Evolutionary conservation across 2,329 filamentous ascomycete genomes (phyloP), one percentile per base, ranked within the genome.

Genomic region (Stachybotrys chlorohalonatus): DNA sequence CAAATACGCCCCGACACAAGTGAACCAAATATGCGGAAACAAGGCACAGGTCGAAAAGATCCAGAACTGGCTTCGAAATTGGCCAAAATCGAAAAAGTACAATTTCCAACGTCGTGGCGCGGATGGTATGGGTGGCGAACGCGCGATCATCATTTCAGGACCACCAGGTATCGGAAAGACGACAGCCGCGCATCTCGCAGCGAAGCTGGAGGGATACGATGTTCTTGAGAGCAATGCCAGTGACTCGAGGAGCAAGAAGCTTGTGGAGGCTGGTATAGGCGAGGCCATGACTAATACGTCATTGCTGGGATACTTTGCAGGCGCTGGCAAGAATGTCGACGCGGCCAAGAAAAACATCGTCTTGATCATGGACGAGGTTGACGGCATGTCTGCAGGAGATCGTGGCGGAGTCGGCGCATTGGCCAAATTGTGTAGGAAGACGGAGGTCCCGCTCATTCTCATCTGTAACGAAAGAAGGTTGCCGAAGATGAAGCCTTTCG

Each of bases 401-500:
- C 86, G 94, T 57, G 94, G 94, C 60, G 94, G 94, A 69, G 94
- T 99, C 51, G 94, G 92, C 52, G 94, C 94, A 32, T 78, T 99
- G 55, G 93, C 94, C 55, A 90, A 94, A 56, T 87, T 96, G 53
- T 96, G 93, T 78, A 96, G 89, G 74, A 96, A 95, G 77, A 94
- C 92, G 0, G 85, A 94, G 62, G 85, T 99, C 30, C 94, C 94
- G 1, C 86, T 99, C 68, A 97, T 99, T 62, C 80, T 99, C 54
- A 97, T 99, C 62, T 99, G 94, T 80, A 99, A 99, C 69, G 94
- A 99, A 67, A 87, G 94, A 62, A 85, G 82, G 60, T 75, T 92
- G 58, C 94, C 88, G 32, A 99, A 99, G 79, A 99, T 99, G 94
- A 96, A 93, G 73, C 94, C 94, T 0, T 99, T 99, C 67, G 92